These are phyloP conservation scores for Microdochium bolleyi DNA, from an alignment of 2,329 filamentous ascomycete species.

Conservation along the genomic window DNA sequence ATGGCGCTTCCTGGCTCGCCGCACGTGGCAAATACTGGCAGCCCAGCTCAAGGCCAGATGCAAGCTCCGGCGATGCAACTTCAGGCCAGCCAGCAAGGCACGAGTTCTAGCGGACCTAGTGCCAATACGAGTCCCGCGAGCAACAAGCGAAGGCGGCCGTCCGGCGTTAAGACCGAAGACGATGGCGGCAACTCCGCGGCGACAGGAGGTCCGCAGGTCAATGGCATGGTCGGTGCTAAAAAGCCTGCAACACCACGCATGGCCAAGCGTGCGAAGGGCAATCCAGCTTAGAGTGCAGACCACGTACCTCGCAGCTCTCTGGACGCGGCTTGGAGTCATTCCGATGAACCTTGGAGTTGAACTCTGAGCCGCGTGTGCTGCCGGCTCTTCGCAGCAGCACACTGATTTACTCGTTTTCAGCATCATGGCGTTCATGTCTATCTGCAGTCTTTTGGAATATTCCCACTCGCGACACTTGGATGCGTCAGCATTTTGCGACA, in stretches of 20 bases:
- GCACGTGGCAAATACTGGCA: constrained; percentile 36
- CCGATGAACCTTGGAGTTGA: too few relatives aligned
- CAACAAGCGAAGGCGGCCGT: constrained; percentile 50
- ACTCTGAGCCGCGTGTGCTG: not conserved
- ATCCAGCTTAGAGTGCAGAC: constrained; percentile 12
- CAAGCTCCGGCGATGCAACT: constrained; percentile 59
- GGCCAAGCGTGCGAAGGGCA: constrained; percentile 44
- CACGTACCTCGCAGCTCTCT: too few relatives aligned
- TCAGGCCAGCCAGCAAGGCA: constrained; percentile 61
- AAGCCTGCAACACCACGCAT: constrained; percentile 52
- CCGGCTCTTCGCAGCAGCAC: not conserved
- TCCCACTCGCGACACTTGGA: not conserved
- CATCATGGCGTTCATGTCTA: not conserved
- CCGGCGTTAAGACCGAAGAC: constrained; percentile 49
- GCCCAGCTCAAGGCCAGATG: constrained; percentile 54
- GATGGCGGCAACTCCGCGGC: constrained; percentile 40
- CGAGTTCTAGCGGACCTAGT: constrained; percentile 56
- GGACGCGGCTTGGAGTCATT: too few relatives aligned
- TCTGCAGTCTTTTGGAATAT: not conserved
- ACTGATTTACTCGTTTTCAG: not conserved
- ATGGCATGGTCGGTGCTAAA: constrained; percentile 36
- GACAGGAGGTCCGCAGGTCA: constrained; percentile 35
- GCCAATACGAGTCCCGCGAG: constrained; percentile 58
- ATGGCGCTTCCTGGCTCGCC: constrained; percentile 56
- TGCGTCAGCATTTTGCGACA: not conserved